Evolutionary conservation across 129 eudicot genomes (phyloP), one percentile per base, ranked within the genome.

Genomic region (Chrysanthemum lavandulifolium): DNA sequence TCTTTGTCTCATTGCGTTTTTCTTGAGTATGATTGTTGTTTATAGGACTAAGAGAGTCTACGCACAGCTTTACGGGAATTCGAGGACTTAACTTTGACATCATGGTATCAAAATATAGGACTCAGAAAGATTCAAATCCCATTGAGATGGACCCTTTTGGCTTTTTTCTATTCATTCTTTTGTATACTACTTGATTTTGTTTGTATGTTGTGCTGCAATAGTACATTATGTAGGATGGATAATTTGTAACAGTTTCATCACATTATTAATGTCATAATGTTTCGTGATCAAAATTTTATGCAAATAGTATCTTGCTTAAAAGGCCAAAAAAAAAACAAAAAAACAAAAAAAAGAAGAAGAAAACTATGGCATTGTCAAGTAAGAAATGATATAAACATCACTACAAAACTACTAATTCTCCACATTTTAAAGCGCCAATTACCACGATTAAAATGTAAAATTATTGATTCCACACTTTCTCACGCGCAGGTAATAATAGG

Each of bases 1-100:
- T 75, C 82, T 89, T 7, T 85, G 92, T 73, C 45, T 79, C 8
- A 57, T 84, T 60, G 85, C 96, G 8, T 79, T 77, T 81, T 67
- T 82, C 33, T 71, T 86, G 57, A 89, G 92, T 75, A 54, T 82
- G 84, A 82, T 64, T 10, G 88, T 89, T 4, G 92, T 89, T 6
- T 71, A 80, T 59, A 86, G 92, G 56, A 89, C 96, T 14, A 89
- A 79, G 80, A 84, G 87, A 15, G 90, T 89, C 5, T 89, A 86
- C 23, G 36, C 86, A 0, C 76, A 78, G 18, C 86, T 84, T 71
- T 86, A 86, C 43, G 85, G 85, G 54, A 89, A 61, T 56, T 48
- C 78, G 12, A 58, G 57, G 65, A 48, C 47, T 43, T 64, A 77
- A 78, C 61, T 36, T 12, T 13, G 54, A 5, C n/a, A 9, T 43